Evolutionary conservation across 805 yeast genomes (phyloP).

Genomic region (Kazachstania taianensis): DNA sequence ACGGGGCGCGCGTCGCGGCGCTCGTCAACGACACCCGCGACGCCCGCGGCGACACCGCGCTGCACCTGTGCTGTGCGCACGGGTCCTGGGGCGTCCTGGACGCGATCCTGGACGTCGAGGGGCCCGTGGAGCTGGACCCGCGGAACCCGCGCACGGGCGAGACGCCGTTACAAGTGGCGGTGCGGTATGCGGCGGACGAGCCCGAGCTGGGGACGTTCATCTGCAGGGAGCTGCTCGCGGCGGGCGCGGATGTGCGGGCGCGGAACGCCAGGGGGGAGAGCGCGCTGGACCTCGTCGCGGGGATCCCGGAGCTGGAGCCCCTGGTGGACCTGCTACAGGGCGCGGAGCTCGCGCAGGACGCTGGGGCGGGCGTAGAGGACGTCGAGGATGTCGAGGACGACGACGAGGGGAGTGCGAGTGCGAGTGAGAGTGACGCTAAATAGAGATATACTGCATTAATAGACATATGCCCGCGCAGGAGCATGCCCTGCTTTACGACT

Average conservation of each 20-base stretch:
- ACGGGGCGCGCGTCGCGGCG: constrained; percentile 29
- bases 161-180: constrained; percentile 86
- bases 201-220: constrained; percentile 77
- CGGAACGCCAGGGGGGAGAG: constrained; percentile 54
- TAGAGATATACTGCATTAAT: neutral
- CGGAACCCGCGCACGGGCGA: constrained; percentile 57
- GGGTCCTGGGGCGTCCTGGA: constrained; percentile 88
- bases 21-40: constrained; percentile 63
- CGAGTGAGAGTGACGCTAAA: constrained; percentile 2
- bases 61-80: constrained; percentile 70
- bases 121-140: constrained; percentile 84
- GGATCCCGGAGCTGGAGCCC: constrained; percentile 43
- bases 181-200: constrained; percentile 62
- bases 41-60: constrained; percentile 68
- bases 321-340: constrained; percentile 59
- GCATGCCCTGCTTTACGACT: too few species aligned
- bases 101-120: constrained; percentile 65
- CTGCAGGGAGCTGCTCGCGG: constrained; percentile 74
- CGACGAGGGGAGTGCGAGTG: too few species aligned
- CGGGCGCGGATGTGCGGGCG: constrained; percentile 74
- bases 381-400: constrained; percentile 30
- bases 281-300: constrained; percentile 60
- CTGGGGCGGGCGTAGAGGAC: constrained; percentile 28
- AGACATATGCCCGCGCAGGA: too few species aligned
- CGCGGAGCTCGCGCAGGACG: constrained; percentile 66